phyloP scores from a whole-genome alignment of 2,329 filamentous ascomycete genomes.

The Penicillium sp. region DNA sequence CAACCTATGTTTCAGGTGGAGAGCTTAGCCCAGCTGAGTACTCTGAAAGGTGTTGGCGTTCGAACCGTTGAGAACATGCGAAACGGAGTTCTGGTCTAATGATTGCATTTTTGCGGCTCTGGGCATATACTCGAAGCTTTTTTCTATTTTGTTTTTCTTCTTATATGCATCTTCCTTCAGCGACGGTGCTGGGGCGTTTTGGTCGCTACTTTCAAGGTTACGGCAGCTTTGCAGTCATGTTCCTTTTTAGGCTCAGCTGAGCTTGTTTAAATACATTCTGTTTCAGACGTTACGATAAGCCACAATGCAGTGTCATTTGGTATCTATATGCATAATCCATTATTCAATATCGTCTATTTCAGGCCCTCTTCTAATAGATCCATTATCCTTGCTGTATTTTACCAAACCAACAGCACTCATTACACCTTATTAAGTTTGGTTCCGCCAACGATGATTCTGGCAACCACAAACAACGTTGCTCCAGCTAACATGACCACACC shows the following conservation, averaged over 20 bases:
- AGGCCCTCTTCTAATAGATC: background rate
- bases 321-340: background rate
- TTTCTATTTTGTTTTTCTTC: constrained; percentile 9
- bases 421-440: constrained; percentile 25
- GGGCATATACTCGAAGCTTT: background rate
- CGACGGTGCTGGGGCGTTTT: constrained; percentile 30
- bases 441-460: constrained; percentile 25
- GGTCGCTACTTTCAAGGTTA: background rate
- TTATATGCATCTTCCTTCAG: constrained; percentile 27
- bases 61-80: constrained; percentile 51
- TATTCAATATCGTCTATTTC: background rate
- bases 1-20: constrained; percentile 33
- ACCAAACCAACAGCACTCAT: background rate
- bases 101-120: constrained; percentile 13
- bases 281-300: background rate
- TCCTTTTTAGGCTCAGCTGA: background rate
- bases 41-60: constrained; percentile 45
- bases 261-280: background rate
- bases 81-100: constrained; percentile 40
- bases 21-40: constrained; percentile 42
- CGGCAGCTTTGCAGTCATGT: background rate
- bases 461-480: constrained; percentile 23
- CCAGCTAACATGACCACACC: constrained; percentile 28
- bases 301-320: background rate
- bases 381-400: background rate